Base-by-base conservation (phyloP, 176 grass and related monocot species). In the Pharus latifolius region DNA sequence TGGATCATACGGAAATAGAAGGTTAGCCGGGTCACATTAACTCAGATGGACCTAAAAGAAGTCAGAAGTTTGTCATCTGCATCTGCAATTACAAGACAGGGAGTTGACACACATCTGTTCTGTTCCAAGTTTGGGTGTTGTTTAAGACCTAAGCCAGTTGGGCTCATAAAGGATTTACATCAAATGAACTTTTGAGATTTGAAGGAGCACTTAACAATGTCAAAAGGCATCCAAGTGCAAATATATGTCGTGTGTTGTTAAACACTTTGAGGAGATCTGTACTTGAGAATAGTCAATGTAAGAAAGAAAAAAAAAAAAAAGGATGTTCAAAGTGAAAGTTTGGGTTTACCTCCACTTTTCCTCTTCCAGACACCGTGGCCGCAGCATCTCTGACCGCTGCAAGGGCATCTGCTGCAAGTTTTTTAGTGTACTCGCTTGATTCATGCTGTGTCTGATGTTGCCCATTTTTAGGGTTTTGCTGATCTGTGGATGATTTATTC, bases 281-380 rank as follows among this genome's bases (percentile, higher is more conserved):
- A 70, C 33, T 33, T n/a, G 33, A 60, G 5, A 73, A 49, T 59
- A 40, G n/a, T 48, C 33, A 60, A 12, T 59, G n/a, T n/a, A n/a
- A n/a, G n/a, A n/a, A n/a, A 32, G 33, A 34, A 45, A 46, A 38
- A 60, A 59, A 8, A 62, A 49, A 44, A 46, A 47, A 2, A 40
- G 17, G 19, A 43, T 10, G 24, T 50, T 18, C 11, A 33, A 38
- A 74, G 16, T 70, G n/a, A 65, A 18, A 69, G 60, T 73, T 35
- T 4, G 2, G 31, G 67, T 74, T 75, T 83, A 95, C 96, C 79
- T 91, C 89, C 25, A 99, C 75, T 86, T 98, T 99, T 49, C 96
- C 96, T 78, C 77, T 85, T 70, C 84, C 96, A 74, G 84, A 76
- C 63, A 78, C 63, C 27, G 49, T 22, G 54, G 77, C 66, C 0